Percentiles rank a stretch among this genome's conserved stretches.
phyloP scores from a whole-genome alignment of 306 rosid genomes.

The Trichosanthes truncata region DNA sequence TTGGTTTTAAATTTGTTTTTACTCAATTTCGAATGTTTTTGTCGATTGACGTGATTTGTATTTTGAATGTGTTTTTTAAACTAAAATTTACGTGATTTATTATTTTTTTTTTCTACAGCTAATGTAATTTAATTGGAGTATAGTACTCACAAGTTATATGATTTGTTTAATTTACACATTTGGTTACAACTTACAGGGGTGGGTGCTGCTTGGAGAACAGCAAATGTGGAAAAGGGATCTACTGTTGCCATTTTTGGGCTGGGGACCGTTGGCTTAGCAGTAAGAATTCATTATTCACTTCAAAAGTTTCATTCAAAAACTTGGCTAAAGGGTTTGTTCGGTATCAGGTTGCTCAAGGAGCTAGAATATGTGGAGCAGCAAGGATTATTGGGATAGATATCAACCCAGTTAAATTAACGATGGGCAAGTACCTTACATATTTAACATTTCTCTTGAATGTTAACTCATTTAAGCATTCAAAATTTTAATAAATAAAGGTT shows the following conservation, averaged over 20 bases:
- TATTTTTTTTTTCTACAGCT: too few species aligned
- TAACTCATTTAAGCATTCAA: too few species aligned
- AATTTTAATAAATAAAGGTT: not conserved
- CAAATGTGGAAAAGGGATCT: constrained; percentile 51
- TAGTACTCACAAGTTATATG: too few species aligned
- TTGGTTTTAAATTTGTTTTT: too few species aligned
- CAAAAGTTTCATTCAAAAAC: not conserved
- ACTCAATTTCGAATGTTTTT: too few species aligned
- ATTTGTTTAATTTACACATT: not conserved
- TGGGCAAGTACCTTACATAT: constrained; percentile 28
- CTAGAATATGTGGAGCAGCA: constrained; percentile 78
- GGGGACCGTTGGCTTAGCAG: constrained; percentile 83
- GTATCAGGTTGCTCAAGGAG: constrained; percentile 74
- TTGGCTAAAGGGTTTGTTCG: constrained; percentile 7
- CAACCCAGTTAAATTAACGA: constrained; percentile 48
- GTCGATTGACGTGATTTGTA: too few species aligned
- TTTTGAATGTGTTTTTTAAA: too few species aligned
- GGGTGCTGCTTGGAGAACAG: constrained; percentile 40
- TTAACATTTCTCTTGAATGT: too few species aligned
- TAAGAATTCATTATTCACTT: constrained; percentile 18
- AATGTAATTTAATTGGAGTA: too few species aligned
- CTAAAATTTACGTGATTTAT: too few species aligned
- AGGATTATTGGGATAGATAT: constrained; percentile 77
- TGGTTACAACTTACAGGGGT: constrained; percentile 6
- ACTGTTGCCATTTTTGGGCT: constrained; percentile 69